Evolutionary conservation across 371 early-diverging fungal species (phyloP).

Genomic region (Vairimorpha ceranae): DNA sequence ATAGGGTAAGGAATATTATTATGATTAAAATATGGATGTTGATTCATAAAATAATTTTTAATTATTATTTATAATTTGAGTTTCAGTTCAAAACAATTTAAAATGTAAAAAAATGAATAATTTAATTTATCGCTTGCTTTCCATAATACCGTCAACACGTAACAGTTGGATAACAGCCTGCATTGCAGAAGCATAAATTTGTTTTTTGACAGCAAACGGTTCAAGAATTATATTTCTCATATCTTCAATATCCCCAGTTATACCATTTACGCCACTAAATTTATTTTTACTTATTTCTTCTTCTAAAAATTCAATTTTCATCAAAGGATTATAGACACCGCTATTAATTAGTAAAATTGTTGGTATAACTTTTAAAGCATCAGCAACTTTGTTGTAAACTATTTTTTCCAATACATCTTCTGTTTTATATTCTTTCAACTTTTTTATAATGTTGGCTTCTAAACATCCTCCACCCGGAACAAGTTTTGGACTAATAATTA

Average conservation of each 20-base stretch:
- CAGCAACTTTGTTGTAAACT: conserved; percentile 67
- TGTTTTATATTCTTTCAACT: neutral
- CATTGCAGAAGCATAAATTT: conserved; percentile 97
- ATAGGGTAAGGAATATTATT: neutral
- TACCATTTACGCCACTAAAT: conserved; percentile 88
- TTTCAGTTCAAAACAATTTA: neutral
- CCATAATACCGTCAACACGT: conserved; percentile 64
- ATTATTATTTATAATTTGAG: neutral
- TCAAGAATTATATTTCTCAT: conserved; percentile 93
- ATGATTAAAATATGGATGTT: neutral
- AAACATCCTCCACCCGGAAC: conserved; percentile 98
- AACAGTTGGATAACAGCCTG: conserved; percentile 67
- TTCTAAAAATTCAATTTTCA: conserved; percentile 78
- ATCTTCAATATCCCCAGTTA: conserved; percentile 81
- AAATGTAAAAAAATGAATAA: no score
- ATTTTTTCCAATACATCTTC: conserved; percentile 40
- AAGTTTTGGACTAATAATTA: conserved; percentile 79
- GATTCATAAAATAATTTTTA: neutral
- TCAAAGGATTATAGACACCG: conserved; percentile 76
- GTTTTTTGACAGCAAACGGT: conserved; percentile 94
- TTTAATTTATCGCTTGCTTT: conserved; percentile 43
- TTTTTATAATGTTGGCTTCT: conserved; percentile 79
- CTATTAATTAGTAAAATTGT: conserved; percentile 86
- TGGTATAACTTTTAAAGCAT: conserved; percentile 94
- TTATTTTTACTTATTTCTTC: conserved; percentile 78